Evolutionary conservation across 1,139 yeast species (phyloP).

Genomic region (Ogataea hybrid): DNA sequence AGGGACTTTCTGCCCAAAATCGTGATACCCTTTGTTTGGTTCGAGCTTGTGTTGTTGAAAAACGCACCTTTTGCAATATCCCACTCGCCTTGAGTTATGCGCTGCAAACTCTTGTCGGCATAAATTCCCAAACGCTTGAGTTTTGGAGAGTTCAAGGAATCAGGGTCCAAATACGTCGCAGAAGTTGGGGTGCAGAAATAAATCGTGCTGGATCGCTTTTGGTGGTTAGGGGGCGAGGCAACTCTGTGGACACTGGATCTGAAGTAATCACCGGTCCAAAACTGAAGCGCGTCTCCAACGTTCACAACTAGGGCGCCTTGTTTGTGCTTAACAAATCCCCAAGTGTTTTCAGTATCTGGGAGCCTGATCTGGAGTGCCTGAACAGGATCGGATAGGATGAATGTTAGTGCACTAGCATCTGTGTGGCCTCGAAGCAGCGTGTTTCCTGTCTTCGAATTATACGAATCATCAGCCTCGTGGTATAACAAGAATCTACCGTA

Average conservation of each 20-base stretch:
- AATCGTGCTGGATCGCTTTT: conserved; percentile 20
- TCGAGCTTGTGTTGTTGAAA: conserved; percentile 17
- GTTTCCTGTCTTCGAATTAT: conserved; percentile 32
- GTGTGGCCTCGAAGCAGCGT: conserved; percentile 53
- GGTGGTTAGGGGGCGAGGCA: conserved; percentile 45
- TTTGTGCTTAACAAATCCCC: conserved; percentile 47
- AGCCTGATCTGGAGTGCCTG: conserved; percentile 49
- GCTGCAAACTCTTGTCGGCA: conserved; percentile 30
- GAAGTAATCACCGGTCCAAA: conserved; percentile 48
- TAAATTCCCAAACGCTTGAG: not conserved
- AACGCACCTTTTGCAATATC: conserved; percentile 26
- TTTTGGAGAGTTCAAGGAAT: not conserved
- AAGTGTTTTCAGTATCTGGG: conserved; percentile 40
- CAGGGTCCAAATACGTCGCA: not conserved
- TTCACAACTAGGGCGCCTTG: conserved; percentile 48
- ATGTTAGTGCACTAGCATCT: conserved; percentile 48
- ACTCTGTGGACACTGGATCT: conserved; percentile 48
- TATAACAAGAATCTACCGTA: conserved; percentile 44
- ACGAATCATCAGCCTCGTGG: conserved; percentile 33
- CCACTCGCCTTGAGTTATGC: conserved; percentile 21
- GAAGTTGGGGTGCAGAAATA: not conserved
- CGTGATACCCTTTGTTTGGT: conserved; percentile 11
- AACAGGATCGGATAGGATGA: conserved; percentile 49
- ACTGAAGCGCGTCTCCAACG: conserved; percentile 49
- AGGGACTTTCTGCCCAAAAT: conserved; percentile 22